Base-by-base conservation (phyloP, 1,284 basidiomycete species). In the Ceratobasidium sp. region DNA sequence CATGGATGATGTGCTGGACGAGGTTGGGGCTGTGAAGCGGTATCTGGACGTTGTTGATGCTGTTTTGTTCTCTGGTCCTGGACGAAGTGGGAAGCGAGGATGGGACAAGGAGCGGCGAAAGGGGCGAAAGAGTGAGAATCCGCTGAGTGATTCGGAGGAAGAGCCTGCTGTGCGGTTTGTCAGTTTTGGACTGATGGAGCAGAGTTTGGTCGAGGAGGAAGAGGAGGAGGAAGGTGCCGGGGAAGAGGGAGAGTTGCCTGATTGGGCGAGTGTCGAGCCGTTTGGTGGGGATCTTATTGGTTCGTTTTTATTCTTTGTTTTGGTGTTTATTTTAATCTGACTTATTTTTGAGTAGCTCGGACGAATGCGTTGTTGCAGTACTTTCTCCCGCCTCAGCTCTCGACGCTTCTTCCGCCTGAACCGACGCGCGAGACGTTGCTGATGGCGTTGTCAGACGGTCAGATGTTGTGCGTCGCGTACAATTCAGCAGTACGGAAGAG, bases 401-500 rank as follows among this genome's bases (percentile, higher is more conserved):
- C 84, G 6, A 76, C 80, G 0, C 79, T 83, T 16, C 80, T 90
- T 2, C 83, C 84, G 0, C 75, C 81, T 0, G 41, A 72, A 28
- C 32, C 55, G 0, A 16, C 53, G 9, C 73, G 73, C 14, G 65
- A 73, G 8, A 21, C 74, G 10, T 84, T 93, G 73, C 81, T 92
- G 8, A 78, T 82, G n/a, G 82, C 84, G 59, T 82, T 93, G 0
- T 85, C 90, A 0, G 92, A 92, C 1, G 94, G 94, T 0, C 90
- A 93, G 76, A 80, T 94, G 18, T 85, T 95, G 3, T 96, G 93
- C 76, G 80, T 85, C 1, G 89, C 91, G 0, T 95, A 94, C 81
- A 96, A 96, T 79, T 81, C 85, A 2, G 89, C 87, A 12, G 89
- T 96, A 0, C 87, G 93, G 34, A 85, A 87, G 73, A 94, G 92